Evolutionary conservation across 2,329 filamentous ascomycete genomes (phyloP).

Genomic region (Calycina marina): DNA sequence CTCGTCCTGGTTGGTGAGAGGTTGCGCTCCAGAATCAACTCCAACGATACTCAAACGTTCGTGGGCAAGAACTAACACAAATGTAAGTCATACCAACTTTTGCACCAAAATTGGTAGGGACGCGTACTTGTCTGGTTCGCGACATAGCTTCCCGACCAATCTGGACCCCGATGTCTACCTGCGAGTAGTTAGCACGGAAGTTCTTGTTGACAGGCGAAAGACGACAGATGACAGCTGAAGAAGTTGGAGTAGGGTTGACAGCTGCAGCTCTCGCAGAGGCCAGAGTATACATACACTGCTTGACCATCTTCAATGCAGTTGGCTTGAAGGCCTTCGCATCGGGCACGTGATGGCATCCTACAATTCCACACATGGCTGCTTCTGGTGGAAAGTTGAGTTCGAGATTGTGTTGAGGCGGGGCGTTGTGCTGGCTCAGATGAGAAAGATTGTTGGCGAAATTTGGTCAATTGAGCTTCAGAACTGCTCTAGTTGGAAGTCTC

Average conservation of each 20-base stretch:
- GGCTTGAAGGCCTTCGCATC: constrained; percentile 96
- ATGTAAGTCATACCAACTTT: constrained; percentile 7
- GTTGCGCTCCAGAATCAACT: constrained; percentile 86
- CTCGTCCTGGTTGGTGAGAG: constrained; percentile 81
- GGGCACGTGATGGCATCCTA: constrained; percentile 47
- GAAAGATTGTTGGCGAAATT: neutral
- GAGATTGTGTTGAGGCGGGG: too few species aligned
- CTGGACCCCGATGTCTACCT: constrained; percentile 87
- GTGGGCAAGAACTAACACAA: constrained; percentile 73
- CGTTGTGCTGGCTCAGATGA: neutral
- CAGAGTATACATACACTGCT: too few species aligned
- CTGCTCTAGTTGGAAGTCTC: too few species aligned
- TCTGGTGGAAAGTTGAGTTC: constrained; percentile 3
- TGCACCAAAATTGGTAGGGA: too few species aligned
- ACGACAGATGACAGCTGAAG: too few species aligned
- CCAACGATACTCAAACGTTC: constrained; percentile 96
- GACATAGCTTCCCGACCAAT: constrained; percentile 92
- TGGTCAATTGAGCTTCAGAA: neutral
- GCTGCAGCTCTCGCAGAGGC: too few species aligned
- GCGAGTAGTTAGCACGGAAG: too few species aligned
- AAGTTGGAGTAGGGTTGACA: too few species aligned
- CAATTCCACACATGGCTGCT: constrained; percentile 14
- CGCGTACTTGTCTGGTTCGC: constrained; percentile 72
- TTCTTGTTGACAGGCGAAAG: too few species aligned
- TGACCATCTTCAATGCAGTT: constrained; percentile 80